Base-by-base conservation (phyloP, 108 stramenopile genomes). In the Nitzschia sp. region DNA sequence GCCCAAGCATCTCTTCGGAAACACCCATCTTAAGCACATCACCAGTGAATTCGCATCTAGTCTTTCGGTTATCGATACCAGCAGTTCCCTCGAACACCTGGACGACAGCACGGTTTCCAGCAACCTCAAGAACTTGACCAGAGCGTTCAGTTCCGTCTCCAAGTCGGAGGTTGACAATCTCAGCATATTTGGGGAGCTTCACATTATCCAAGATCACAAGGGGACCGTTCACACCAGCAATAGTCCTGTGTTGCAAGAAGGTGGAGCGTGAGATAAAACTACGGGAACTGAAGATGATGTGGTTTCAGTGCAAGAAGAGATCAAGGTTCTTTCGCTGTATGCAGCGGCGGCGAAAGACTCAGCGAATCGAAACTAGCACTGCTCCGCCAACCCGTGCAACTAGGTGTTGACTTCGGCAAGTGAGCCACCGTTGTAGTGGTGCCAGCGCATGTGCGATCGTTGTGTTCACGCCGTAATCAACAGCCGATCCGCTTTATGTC, bases 31-130 rank as follows among this genome's bases (percentile, higher is more conserved):
- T 97, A 23, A 98, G 72, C 21, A 97, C 96, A 62, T 98, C 99
- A 31, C 99, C 99, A 52, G 97, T 98, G 81, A 99, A 98, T 73
- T 98, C 96, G 54, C 96, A 96, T 34, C 79, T 79, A 21, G 99
- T 99, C 71, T 96, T 94, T 50, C 97, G 81, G 88, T 99, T 99
- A 78, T 99, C 99, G 74, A 99, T 98, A 38, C 96, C 99, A 33
- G 97, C 94, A 31, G 99, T 99, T 48, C 99, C 99, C 76, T 99
- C 99, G 76, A 99, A 99, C 41, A 99, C 98, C 80, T 99, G 98
- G 13, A 99, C 99, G 28, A 99, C 97, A 38, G 99, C 99, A 63
- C 94, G 91, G 76, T 68, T 85, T 32, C 99, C 99, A 25, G 96
- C 79, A 33, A 99, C 97, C 76, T 99, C 99, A 33, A 99, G 84